Base-by-base conservation (phyloP, 495 filamentous ascomycete species). In the Neurospora pannonica region DNA sequence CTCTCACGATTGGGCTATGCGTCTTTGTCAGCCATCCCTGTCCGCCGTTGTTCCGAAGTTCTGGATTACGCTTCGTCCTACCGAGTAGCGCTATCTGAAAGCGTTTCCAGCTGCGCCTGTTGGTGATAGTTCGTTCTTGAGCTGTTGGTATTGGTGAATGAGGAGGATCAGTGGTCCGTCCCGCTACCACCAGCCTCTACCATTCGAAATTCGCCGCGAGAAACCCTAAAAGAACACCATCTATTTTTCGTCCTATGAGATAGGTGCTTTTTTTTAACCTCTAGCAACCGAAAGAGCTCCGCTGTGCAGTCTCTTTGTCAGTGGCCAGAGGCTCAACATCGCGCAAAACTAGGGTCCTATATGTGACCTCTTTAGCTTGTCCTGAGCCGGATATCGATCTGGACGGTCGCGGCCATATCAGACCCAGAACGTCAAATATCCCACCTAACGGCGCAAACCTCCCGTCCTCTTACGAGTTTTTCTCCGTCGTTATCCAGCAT, bases 401-500 rank as follows among this genome's bases (percentile, higher is more conserved):
- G 73, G 62, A 74, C 40, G 72, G 71, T 37, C 71, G 71, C 74
- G 67, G 54, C 46, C 28, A 34, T 70, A 74, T 72, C 73, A 71
- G 75, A 75, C 75, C 54, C 74, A 76, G 60, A 71, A 73, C 76
- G 43, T 46, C 43, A 36, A 31, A 70, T 69, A 78, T 77, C 31
- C 76, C 77, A 78, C 78, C 79, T 77, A 79, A 80, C 78, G 70
- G 71, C 73, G n/a, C 28, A 72, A 43, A 34, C 17, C 70, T 76
- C 11, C 78, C 17, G 67, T 76, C 11, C 78, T 75, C 75, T 77
- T 80, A 77, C 76, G 71, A 72, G 38, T 34, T 21, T 69, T 4
- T 73, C 39, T 24, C 17, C n/a, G 71, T 31, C 42, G 38, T 37
- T 40, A 24, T 76, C 75, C 42, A 74, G 72, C 74, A 76, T 60